Evolutionary conservation across 2,329 filamentous ascomycete genomes (phyloP), one percentile per base, ranked within the genome.

Genomic region (Exophiala phaeomuriformis): DNA sequence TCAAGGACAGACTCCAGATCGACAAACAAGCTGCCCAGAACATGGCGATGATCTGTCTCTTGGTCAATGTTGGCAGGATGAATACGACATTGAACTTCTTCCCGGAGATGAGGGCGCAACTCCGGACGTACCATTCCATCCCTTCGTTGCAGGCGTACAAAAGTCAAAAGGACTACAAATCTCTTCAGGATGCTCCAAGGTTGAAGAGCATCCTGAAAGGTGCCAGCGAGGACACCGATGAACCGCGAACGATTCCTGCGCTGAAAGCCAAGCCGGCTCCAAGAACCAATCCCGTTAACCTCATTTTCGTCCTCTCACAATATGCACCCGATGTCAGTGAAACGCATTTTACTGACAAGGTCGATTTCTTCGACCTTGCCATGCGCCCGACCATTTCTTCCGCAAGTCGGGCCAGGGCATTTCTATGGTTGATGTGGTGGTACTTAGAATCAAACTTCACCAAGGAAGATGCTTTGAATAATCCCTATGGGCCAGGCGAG

Each of bases 1-100:
- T 98, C 60, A 89, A 95, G 70, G 93, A 98, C 71, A 97, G 98
- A 75, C 78, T 98, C 60, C 79, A 95, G 65, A 93, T 85, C 62
- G 93, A 98, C 68, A 84, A 88, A 65, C 85, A 89, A 60, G 90
- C 90, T 27, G 93, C 91, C 35, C 90, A 95, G 69, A 91, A 89
- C 66, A 98, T 98, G 93, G 93, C 93, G 49, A 98, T 98, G 93
- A 91, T 98, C 55, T 98, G 93, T 71, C 75, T 98, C 61, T 75
- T 98, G 64, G 93, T 98, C 68, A 98, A 98, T 66, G 88, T 98
- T 60, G 93, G 93, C 54, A 81, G 93, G 59, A 98, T 98, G 93
- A 98, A 98, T 71, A 98, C 93, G 1, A 98, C 93, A 0, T 77
- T 98, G 45, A 98, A 98, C 67, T 93, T 98, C 77, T 98, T 98